These are phyloP conservation scores for Termitomyces sp. DNA, from an alignment of 768 basidiomycete species.

Conservation along the genomic window DNA sequence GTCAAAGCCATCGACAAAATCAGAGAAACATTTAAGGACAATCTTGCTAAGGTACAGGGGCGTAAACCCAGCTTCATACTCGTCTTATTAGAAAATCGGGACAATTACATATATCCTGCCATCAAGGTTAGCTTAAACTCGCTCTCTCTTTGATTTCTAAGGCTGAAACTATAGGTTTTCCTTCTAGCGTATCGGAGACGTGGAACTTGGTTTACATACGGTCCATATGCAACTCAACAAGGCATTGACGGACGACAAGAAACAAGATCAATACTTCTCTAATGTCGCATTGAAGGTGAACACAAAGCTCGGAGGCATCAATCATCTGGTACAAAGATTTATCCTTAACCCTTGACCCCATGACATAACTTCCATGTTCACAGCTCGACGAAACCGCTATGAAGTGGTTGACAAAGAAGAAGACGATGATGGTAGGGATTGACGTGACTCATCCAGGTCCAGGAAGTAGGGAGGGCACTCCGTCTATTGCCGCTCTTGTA, in stretches of 20 bases:
- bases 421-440: conserved; percentile 83
- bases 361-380: conserved; percentile 1
- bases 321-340: conserved; percentile 47
- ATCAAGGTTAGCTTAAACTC: conserved; percentile 50
- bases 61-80: conserved; percentile 61
- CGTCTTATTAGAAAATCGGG: conserved; percentile 62
- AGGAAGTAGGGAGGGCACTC: conserved; percentile 62
- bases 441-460: conserved; percentile 83
- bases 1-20: conserved; percentile 36
- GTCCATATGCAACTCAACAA: conserved; percentile 69
- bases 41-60: conserved; percentile 16
- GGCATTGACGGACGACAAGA: conserved; percentile 47
- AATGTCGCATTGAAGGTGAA: conserved; percentile 83
- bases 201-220: conserved; percentile 71
- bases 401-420: conserved; percentile 60
- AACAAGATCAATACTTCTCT: conserved; percentile 79
- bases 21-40: conserved; percentile 32
- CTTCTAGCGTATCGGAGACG: conserved; percentile 60
- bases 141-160: neutral
- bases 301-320: conserved; percentile 78
- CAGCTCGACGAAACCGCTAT: conserved; percentile 54
- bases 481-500: conserved; percentile 82
- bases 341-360: neutral
- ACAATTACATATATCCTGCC: conserved; percentile 77
- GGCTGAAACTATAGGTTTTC: neutral